Conservation (phyloP, 768 basidiomycete species). For the Lactifluus subvellereus region DNA sequence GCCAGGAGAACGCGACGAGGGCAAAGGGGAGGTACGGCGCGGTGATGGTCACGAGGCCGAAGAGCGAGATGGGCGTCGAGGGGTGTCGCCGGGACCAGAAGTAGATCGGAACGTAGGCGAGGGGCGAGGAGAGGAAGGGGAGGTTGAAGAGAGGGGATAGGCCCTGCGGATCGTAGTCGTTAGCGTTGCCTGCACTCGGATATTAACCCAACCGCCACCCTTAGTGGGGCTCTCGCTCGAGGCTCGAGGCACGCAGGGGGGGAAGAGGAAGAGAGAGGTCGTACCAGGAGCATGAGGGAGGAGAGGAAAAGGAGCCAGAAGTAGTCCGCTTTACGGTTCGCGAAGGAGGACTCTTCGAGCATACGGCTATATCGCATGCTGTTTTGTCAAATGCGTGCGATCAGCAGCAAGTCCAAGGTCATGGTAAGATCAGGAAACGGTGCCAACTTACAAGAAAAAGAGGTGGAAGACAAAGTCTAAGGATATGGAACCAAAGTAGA, state of each 20-base stretch:
- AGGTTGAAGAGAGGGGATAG: slow-evolving; percentile 86
- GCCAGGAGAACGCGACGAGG: slow-evolving; percentile 82
- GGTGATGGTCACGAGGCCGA: slow-evolving; percentile 90
- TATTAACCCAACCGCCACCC: too few species aligned
- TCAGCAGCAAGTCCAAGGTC: background rate
- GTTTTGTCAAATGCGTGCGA: background rate
- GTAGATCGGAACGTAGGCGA: slow-evolving; percentile 95
- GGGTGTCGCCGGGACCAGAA: slow-evolving; percentile 96
- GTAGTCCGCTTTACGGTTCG: slow-evolving; percentile 87
- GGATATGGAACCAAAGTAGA: slow-evolving; percentile 91
- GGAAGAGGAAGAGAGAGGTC: slow-evolving; percentile 26
- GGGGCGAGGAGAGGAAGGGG: slow-evolving; percentile 87
- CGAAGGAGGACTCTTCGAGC: slow-evolving; percentile 95
- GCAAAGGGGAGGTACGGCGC: slow-evolving; percentile 94
- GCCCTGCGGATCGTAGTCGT: slow-evolving; percentile 37
- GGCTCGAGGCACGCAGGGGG: background rate
- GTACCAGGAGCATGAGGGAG: slow-evolving; percentile 77
- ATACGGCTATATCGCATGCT: slow-evolving; percentile 97
- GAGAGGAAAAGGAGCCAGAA: slow-evolving; percentile 90
- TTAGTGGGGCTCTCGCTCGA: too few species aligned
- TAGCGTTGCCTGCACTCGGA: background rate
- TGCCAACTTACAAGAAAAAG: slow-evolving; percentile 86
- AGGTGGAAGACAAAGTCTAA: slow-evolving; percentile 95
- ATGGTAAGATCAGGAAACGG: background rate
- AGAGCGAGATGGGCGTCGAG: slow-evolving; percentile 90